These are phyloP conservation scores for Aphanocladium album DNA, from an alignment of 2,329 filamentous ascomycete genomes.

Conservation along the genomic window DNA sequence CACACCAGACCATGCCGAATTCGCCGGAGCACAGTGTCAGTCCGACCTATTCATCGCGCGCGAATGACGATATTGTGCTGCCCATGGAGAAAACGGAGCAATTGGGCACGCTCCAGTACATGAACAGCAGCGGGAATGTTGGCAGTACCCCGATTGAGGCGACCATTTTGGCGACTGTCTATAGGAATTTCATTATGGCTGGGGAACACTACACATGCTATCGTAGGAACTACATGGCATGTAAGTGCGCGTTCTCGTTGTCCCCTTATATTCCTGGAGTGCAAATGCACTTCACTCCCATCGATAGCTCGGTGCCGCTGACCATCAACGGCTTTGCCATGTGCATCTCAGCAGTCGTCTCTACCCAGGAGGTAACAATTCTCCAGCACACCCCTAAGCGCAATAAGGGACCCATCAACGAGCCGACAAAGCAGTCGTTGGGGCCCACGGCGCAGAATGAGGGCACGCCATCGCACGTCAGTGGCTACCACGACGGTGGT, in stretches of 20 bases:
- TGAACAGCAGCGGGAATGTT: slow-evolving; percentile 46
- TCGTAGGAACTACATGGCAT: slow-evolving; percentile 84
- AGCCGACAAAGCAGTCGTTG: slow-evolving; percentile 65
- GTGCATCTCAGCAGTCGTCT: slow-evolving; percentile 77
- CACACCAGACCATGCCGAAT: not conserved
- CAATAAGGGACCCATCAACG: slow-evolving; percentile 77
- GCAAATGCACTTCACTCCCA: slow-evolving; percentile 47
- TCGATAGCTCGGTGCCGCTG: slow-evolving; percentile 50
- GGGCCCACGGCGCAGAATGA: slow-evolving; percentile 46
- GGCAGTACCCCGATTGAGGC: not conserved
- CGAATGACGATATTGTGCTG: not conserved
- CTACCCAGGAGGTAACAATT: slow-evolving; percentile 75
- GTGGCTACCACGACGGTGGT: not conserved
- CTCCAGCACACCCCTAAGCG: slow-evolving; percentile 90
- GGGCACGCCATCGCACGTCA: not conserved
- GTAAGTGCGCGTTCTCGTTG: slow-evolving; percentile 72
- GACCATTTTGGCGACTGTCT: slow-evolving; percentile 71
- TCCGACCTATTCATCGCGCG: not conserved
- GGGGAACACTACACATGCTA: slow-evolving; percentile 91
- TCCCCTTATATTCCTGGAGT: slow-evolving; percentile 48
- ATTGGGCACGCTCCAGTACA: slow-evolving; percentile 58
- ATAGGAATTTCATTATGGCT: slow-evolving; percentile 81
- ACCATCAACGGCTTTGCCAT: slow-evolving; percentile 73
- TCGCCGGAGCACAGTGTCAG: not conserved
- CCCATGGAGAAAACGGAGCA: slow-evolving; percentile 36